Evolutionary conservation across 805 yeast species (phyloP).

Genomic region (Nakazawaea peltata): DNA sequence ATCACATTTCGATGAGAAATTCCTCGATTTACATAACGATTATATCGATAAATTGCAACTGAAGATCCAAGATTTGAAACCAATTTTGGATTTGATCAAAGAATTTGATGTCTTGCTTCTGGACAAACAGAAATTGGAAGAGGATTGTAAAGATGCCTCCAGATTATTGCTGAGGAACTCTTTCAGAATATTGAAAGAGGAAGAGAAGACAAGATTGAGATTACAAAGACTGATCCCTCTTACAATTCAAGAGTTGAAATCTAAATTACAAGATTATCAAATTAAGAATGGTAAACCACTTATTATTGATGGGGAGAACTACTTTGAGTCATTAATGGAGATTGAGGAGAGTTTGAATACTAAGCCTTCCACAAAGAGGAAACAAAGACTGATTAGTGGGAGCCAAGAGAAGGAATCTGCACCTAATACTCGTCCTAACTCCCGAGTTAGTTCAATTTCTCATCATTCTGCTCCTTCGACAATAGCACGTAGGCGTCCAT

Average conservation of each 20-base stretch:
- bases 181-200: slow-evolving; percentile 70
- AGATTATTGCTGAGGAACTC: slow-evolving; percentile 69
- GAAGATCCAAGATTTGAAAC: slow-evolving; percentile 42
- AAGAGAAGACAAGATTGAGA: slow-evolving; percentile 67
- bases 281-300: slow-evolving; percentile 27
- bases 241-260: slow-evolving; percentile 42
- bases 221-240: slow-evolving; percentile 64
- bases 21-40: slow-evolving; percentile 55
- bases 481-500: not conserved
- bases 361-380: slow-evolving; percentile 17
- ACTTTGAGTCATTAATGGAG: slow-evolving; percentile 27
- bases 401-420: slow-evolving; percentile 3
- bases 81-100: slow-evolving; percentile 47
- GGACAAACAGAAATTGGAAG: slow-evolving; percentile 57
- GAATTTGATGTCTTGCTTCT: slow-evolving; percentile 45
- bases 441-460: not conserved
- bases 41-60: slow-evolving; percentile 47
- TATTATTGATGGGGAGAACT: slow-evolving; percentile 40
- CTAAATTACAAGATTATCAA: slow-evolving; percentile 42
- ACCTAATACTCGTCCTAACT: slow-evolving; percentile 2
- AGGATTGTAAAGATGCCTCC: slow-evolving; percentile 72
- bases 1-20: slow-evolving; percentile 40
- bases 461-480: slow-evolving; percentile 6
- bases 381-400: slow-evolving; percentile 3
- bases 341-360: slow-evolving; percentile 22